Percentiles rank a stretch among this genome's conserved stretches.
phyloP scores from a whole-genome alignment of 495 filamentous ascomycete species.

The Neurospora tetrasperma region DNA sequence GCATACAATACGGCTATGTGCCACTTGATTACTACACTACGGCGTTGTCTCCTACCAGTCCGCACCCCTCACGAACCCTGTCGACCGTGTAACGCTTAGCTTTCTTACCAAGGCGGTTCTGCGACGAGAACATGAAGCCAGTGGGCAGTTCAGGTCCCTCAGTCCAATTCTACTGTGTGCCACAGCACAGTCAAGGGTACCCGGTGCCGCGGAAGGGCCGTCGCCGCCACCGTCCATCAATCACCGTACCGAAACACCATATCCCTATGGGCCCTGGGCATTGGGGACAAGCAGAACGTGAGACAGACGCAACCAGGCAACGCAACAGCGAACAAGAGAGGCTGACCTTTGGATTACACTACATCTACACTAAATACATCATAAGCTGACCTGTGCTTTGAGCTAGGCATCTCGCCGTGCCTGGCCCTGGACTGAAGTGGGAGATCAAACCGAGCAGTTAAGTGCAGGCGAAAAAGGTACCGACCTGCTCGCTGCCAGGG shows the following conservation, averaged over 20 bases:
- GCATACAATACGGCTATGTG: not conserved
- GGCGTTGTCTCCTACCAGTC: not conserved
- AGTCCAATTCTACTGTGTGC: not conserved
- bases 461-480: not conserved
- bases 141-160: not conserved
- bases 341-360: not conserved
- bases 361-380: not conserved
- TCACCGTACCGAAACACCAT: not conserved
- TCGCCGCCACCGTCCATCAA: not conserved
- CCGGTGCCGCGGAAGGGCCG: not conserved
- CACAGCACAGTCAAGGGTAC: not conserved
- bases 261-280: not conserved
- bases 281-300: not conserved
- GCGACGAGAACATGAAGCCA: constrained; percentile 2
- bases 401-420: not conserved
- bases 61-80: not conserved
- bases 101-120: not conserved
- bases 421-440: not conserved
- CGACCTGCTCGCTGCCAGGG: not conserved
- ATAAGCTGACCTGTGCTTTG: not conserved
- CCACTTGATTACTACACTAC: not conserved
- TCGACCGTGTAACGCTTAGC: not conserved
- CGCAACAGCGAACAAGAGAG: not conserved
- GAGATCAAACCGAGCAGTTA: not conserved
- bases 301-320: not conserved